Evolutionary conservation across 345 rosid genomes (phyloP), one percentile per base, ranked within the genome.

Genomic region (Hirschfeldia incana): DNA sequence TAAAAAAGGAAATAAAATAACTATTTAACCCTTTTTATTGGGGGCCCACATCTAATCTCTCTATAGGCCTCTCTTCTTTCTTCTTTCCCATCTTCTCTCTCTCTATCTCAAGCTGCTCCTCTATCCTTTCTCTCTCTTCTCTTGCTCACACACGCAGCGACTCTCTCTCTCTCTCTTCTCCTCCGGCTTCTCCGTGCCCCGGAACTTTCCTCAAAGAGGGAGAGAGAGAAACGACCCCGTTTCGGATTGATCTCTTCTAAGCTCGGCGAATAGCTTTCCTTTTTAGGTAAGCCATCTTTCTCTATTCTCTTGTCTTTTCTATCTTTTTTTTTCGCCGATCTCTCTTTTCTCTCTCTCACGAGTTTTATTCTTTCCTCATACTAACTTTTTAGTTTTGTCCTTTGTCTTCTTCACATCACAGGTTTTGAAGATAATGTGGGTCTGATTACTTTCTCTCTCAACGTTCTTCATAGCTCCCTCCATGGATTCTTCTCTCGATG

Each of bases 401-500:
- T 59, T 59, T 59, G 55, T 51, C 58, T 26, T 60, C 17, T 72
- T 42, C 9, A 15, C 51, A 68, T 68, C 49, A 70, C 78, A 79
- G 82, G 75, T 2, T 36, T 26, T 53, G 55, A 49, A 49, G 17
- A 29, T 68, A 79, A 79, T 79, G 75, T 79, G 82, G 78, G 65
- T 68, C 68, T 79, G 82, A 79, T 74, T 68, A 74, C 70, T 46
- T n/a, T 21, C 21, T 67, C 69, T 65, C 36, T 67, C 13, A 33
- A 66, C 34, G 34, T 37, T 77, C 16, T n/a, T 78, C 13, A 0
- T 3, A 46, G 17, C 21, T 21, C 21, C 21, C 30, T 53, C 70
- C 8, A 79, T 79, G 82, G 82, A 68, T 79, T 79, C 82, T 74
- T 74, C 82, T 68, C 82, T 8, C 1, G 70, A 74, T 62, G 82